Evolutionary conservation across 345 rosid genomes (phyloP), one percentile per base, ranked within the genome.

Genomic region (Clarkia xantiana): DNA sequence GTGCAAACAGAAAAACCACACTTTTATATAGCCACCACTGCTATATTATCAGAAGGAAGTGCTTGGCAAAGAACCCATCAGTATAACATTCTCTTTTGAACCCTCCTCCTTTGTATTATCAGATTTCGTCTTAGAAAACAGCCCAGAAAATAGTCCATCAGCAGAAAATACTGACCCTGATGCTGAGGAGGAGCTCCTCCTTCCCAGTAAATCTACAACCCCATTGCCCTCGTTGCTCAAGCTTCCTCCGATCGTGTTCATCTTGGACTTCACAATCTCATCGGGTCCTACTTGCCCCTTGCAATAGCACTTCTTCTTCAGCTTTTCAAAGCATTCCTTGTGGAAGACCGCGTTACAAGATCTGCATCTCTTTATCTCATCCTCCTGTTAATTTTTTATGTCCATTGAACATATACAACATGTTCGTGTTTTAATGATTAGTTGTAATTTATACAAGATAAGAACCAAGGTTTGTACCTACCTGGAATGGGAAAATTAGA

Each of bases 401-500:
- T 29, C 36, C 36, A 29, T 29, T n/a, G n/a, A n/a, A 4, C 6
- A 29, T 29, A 29, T 6, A 47, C 22, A 47, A 47, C 51, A 49
- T 12, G 10, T 11, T 8, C 25, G 0, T 29, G 36, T 29, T 5
- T 29, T 29, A 10, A 1, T n/a, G n/a, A n/a, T n/a, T n/a, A n/a
- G n/a, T n/a, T n/a, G n/a, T n/a, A n/a, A n/a, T n/a, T n/a, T n/a
- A n/a, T n/a, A n/a, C n/a, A n/a, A n/a, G n/a, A n/a, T n/a, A n/a
- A n/a, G n/a, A n/a, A n/a, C n/a, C n/a, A n/a, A n/a, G n/a, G n/a
- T 41, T 50, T 52, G 55, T 44, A 57, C 79, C 56, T 44, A 93
- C 99, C 95, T 87, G 96, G 73, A 93, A 93, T 61, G 87, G 79
- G 58, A 87, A 93, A 62, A 87, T 93, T 62, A 93, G 84, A 54